Conservation (phyloP, 805 yeast genomes). For the Teunomyces barrocoloradensis region DNA sequence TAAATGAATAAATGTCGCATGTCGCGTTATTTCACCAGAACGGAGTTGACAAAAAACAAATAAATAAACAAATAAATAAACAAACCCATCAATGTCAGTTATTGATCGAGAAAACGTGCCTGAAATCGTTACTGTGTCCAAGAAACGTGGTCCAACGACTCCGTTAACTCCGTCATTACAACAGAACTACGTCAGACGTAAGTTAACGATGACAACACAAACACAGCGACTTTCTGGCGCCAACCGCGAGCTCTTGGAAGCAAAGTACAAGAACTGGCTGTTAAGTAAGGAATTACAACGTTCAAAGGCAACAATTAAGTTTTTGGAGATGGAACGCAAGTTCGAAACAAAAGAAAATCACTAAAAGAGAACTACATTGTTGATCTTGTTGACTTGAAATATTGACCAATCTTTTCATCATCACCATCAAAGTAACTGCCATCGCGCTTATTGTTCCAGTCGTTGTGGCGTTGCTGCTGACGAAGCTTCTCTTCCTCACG, state of each 20-base stretch:
- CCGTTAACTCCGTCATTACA: constrained; percentile 31
- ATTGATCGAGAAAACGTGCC: not conserved
- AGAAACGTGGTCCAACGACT: constrained; percentile 28
- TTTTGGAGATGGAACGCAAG: constrained; percentile 31
- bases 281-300: constrained; percentile 20
- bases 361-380: not conserved
- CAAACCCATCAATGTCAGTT: not conserved
- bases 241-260: constrained; percentile 18
- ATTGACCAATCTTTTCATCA: constrained; percentile 42
- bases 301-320: constrained; percentile 23
- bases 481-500: constrained; percentile 44
- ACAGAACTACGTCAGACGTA: constrained; percentile 17
- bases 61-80: not conserved
- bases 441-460: constrained; percentile 48
- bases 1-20: too few relatives aligned
- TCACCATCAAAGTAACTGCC: constrained; percentile 44
- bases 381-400: constrained; percentile 51
- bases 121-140: not conserved
- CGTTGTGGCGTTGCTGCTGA: constrained; percentile 48
- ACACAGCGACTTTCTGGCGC: constrained; percentile 4
- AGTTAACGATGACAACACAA: constrained; percentile 4
- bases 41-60: not conserved
- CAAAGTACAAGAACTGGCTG: constrained; percentile 32
- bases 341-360: constrained; percentile 4
- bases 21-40: not conserved